phyloP scores from a whole-genome alignment of 495 filamentous ascomycete species.

The Xylaria palmicola region DNA sequence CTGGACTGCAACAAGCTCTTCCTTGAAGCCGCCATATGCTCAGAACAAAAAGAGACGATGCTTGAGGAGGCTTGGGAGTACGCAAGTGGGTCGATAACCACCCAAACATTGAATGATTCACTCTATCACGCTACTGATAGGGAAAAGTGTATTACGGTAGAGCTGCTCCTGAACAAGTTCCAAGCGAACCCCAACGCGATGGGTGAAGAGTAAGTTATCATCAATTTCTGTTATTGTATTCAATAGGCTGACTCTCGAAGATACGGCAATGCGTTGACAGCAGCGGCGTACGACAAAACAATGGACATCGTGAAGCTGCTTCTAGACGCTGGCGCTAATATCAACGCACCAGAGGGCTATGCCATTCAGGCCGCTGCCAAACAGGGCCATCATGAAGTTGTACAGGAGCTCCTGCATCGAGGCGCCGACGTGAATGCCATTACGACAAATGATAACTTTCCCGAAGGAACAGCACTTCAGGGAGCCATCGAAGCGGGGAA shows the following conservation, averaged over 20 bases:
- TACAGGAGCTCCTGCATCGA: conserved; percentile 27
- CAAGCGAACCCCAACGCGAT: conserved; percentile 30
- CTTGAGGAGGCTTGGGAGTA: conserved; percentile 30
- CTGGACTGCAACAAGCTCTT: conserved; percentile 27
- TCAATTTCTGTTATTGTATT: neutral
- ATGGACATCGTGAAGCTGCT: conserved; percentile 30
- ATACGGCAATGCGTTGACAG: conserved; percentile 32
- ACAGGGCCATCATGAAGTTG: conserved; percentile 34
- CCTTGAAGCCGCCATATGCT: conserved; percentile 25
- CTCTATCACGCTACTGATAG: conserved; percentile 33
- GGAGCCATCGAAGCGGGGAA: conserved; percentile 29
- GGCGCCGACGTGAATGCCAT: conserved; percentile 35
- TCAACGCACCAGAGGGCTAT: conserved; percentile 31
- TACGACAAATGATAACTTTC: conserved; percentile 25
- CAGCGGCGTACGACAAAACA: conserved; percentile 30
- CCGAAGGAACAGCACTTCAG: conserved; percentile 32
- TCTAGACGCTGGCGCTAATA: conserved; percentile 26
- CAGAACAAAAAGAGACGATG: conserved; percentile 27
- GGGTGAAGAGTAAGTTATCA: conserved; percentile 27
- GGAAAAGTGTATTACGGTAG: conserved; percentile 30
- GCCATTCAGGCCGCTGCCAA: conserved; percentile 32
- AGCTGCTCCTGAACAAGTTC: conserved; percentile 27
- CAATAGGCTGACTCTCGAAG: conserved; percentile 20
- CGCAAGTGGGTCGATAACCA: conserved; percentile 19
- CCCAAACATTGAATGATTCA: conserved; percentile 21